Evolutionary conservation across 2,329 filamentous ascomycete species (phyloP), one percentile per base, ranked within the genome.

Genomic region (Cryphonectria japonica): DNA sequence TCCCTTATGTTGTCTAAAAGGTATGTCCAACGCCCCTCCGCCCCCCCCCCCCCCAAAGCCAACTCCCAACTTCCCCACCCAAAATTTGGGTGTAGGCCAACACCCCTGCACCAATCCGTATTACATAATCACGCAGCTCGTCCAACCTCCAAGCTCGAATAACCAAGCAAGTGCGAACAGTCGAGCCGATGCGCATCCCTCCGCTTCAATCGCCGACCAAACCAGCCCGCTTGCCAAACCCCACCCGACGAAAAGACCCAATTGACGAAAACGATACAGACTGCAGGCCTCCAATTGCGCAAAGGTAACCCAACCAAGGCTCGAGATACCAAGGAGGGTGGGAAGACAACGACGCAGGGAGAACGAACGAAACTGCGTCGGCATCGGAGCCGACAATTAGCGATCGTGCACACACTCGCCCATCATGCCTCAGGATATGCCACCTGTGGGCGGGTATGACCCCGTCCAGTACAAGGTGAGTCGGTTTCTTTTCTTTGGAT

Each of bases 391-490:
- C 57, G 57, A 62, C 52, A 46, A 16, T 66, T n/a, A 62, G 3
- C 37, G 34, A 60, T 29, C 34, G 29, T 13, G 43, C 32, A 67
- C 13, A 63, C 39, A 66, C 7, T 73, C 69, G 79, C 78, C 82
- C 86, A 91, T 75, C 80, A 98, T 98, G 95, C 91, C 93, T 86
- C 95, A 98, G 88, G 96, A 99, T 87, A 93, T 99, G 90, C 96
- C 96, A 86, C 96, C 96, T 78, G 82, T 84, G 80, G 96, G 95
- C 86, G 96, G 96, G 87, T 99, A 99, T 84, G 92, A 91, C 82
- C 92, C 95, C 83, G 92, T 99, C 76, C 96, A 99, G 85, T 99
- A 98, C 88, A 97, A 97, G 90, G 93, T 95, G 82, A 79, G 86
- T 84, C 72, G 26, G 26, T 13, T 9, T 37, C 11, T 37, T 37